These are phyloP conservation scores for Rhizopogon roseolus DNA, from an alignment of 768 basidiomycete genomes.

Conservation along the genomic window DNA sequence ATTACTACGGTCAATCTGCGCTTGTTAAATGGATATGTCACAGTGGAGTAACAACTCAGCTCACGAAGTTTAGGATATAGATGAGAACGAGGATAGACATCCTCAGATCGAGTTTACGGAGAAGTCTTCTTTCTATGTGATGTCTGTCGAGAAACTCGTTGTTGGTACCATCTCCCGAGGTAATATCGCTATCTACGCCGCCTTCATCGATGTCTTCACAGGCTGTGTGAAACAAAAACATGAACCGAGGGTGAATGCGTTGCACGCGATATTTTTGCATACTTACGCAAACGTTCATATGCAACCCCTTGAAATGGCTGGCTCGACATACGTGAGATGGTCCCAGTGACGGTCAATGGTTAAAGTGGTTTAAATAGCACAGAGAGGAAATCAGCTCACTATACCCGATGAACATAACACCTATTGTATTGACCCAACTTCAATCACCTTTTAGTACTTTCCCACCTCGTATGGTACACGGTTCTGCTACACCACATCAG, in stretches of 20 bases:
- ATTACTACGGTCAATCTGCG: constrained; percentile 68
- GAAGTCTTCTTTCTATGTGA: constrained; percentile 36
- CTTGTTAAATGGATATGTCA: not conserved
- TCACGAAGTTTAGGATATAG: constrained; percentile 31
- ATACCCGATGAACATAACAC: too few relatives aligned
- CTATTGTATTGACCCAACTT: too few relatives aligned
- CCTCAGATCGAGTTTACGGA: constrained; percentile 29
- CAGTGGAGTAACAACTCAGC: not conserved
- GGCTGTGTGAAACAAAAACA: not conserved
- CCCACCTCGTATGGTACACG: too few relatives aligned
- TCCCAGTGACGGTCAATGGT: too few relatives aligned
- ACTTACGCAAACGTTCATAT: constrained; percentile 14
- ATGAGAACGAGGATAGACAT: too few relatives aligned
- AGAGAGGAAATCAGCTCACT: too few relatives aligned
- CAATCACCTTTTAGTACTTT: too few relatives aligned
- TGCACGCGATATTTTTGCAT: not conserved
- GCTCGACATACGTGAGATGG: constrained; percentile 4
- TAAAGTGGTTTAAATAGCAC: too few relatives aligned
- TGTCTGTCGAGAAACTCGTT: constrained; percentile 18
- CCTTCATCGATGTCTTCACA: not conserved
- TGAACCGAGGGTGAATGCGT: not conserved
- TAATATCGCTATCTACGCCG: not conserved
- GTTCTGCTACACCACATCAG: too few relatives aligned
- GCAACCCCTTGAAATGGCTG: constrained; percentile 3
- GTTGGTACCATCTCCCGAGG: not conserved